Base-by-base conservation (phyloP, 306 rosid species). In the Adenanthera pavonina region DNA sequence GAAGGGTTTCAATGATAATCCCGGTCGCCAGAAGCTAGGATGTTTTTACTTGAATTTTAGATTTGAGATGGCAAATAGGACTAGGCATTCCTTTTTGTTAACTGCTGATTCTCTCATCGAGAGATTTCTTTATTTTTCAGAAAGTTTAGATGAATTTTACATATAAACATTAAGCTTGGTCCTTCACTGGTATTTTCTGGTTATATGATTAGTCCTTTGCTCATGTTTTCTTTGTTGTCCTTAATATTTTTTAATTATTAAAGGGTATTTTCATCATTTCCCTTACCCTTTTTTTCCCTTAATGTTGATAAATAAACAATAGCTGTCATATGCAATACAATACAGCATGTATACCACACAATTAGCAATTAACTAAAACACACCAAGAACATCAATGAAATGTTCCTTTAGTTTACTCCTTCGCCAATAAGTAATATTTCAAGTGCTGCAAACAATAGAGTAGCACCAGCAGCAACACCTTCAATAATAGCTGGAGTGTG, bases 1-100 rank as follows among this genome's bases (percentile, higher is more conserved):
- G 82, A 86, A 53, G 97, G 90, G 71, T 81, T 87, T 16, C 86
- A 60, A 77, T 76, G 43, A 16, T 91, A 92, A 73, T 80, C 56
- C 60, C 83, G 81, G 72, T 89, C 84, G 57, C 49, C 83, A 5
- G 83, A 82, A 76, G 94, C 91, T 43, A 89, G 92, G 6, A 25
- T 54, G 49, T 19, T 72, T 62, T 40, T 36, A 57, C 33, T 43
- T 67, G 66, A 49, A 33, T 73, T 9, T 46, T 62, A 3, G 11
- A 35, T 65, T 19, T 73, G 52, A 54, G 71, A 20, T 48, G 41
- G 78, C 34, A 76, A 76, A 60, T 41, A 36, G 48, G 68, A 46
- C 1, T 12, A 17, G 3, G 4, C 16, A 12, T 4, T 40, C 14
- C 17, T 41, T 1, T 16, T 40, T 6, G 0, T 51, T 48, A 47